phyloP scores from a whole-genome alignment of 108 stramenopile species.

The Pseudonitzschia pungens region DNA sequence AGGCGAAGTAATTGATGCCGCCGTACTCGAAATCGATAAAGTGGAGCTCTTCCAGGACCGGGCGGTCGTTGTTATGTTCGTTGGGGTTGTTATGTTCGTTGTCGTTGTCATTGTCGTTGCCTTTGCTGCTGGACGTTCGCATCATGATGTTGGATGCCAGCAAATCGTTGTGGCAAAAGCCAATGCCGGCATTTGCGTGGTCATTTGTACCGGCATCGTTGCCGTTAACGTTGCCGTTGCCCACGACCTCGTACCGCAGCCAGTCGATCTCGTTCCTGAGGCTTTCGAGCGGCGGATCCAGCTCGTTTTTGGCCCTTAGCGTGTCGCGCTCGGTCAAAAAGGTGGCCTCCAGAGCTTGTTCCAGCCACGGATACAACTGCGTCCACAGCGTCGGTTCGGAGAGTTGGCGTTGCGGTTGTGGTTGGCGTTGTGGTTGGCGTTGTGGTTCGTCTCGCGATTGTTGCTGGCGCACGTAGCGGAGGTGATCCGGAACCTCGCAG shows the following conservation, averaged over 20 bases:
- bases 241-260: slow-evolving; percentile 34
- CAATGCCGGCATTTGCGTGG: slow-evolving; percentile 18
- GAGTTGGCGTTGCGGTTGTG: too few relatives aligned
- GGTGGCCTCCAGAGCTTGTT: slow-evolving; percentile 47
- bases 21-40: slow-evolving; percentile 93
- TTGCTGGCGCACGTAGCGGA: too few relatives aligned
- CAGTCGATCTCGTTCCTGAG: slow-evolving; percentile 49
- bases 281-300: slow-evolving; percentile 23
- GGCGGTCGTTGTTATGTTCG: too few relatives aligned
- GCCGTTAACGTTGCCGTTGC: slow-evolving; percentile 10
- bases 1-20: slow-evolving; percentile 72
- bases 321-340: slow-evolving; percentile 44
- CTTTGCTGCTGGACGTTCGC: slow-evolving; percentile 9
- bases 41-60: slow-evolving; percentile 43
- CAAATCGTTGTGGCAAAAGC: slow-evolving; percentile 91
- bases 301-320: slow-evolving; percentile 17
- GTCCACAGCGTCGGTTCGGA: slow-evolving; percentile 36
- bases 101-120: background rate
- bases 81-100: too few relatives aligned
- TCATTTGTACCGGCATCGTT: background rate
- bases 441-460: too few relatives aligned
- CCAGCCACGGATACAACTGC: slow-evolving; percentile 31
- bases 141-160: slow-evolving; percentile 78
- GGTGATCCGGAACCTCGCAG: slow-evolving; percentile 46
- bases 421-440: too few relatives aligned